Evolutionary conservation across 2,329 filamentous ascomycete species (phyloP), one percentile per base, ranked within the genome.

Genomic region (Phoma herbarum): DNA sequence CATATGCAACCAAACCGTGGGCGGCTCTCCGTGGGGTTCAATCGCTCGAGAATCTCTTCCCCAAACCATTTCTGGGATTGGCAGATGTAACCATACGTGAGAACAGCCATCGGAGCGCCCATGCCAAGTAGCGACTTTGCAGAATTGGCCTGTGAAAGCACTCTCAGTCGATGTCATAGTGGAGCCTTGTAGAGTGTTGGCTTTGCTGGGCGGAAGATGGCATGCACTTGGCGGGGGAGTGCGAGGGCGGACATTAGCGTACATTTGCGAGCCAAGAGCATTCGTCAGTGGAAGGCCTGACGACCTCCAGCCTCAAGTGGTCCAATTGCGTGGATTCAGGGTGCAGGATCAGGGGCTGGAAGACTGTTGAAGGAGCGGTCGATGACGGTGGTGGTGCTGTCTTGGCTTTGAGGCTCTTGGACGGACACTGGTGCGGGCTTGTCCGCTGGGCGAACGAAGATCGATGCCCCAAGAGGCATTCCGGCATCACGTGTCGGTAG

Each of bases 81-180:
- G 68, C 70, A 58, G 39, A 71, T 68, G 66, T 64, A 71, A 71
- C 58, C 57, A 33, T 64, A 65, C 57, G 60, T 62, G 58, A 47
- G 14, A 59, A 50, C 49, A 58, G 44, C 58, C 43, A 53, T 55
- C 59, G 49, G 58, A 43, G 46, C 25, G 47, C 26, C 57, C 53
- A 53, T 57, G 55, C 64, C 64, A 64, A 68, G 64, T 55, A 49
- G 25, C 37, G 45, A 8, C 28, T 16, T 44, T 29, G 29, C 11
- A 29, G 14, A 10, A 55, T 60, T 52, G 44, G 51, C 50, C 44
- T 57, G 57, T 48, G 48, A 35, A 57, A 44, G 25, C 45, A 52
- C 37, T 63, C 65, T 66, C 62, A 61, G 61, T 58, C 52, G 45
- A 72, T 70, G 66, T 72, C 70, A 72, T 72, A 65, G 68, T 67